Evolutionary conservation across 2,329 filamentous ascomycete species (phyloP).

Genomic region (Scedosporium boydii): DNA sequence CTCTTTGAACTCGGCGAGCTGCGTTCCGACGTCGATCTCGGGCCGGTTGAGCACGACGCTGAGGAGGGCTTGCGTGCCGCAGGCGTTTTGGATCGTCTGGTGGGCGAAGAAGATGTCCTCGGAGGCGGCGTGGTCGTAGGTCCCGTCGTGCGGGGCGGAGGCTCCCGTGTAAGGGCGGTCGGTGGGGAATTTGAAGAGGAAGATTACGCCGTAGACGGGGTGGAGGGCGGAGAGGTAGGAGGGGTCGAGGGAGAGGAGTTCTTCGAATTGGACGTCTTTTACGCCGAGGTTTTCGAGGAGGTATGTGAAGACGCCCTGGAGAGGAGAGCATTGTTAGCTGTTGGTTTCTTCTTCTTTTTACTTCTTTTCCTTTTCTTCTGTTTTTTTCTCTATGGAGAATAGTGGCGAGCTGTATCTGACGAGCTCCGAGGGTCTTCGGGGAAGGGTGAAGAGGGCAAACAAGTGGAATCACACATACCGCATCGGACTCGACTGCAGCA

Average conservation of each 20-base stretch:
- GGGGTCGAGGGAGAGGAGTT: slow-evolving; percentile 81
- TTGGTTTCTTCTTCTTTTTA: background rate
- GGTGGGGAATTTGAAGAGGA: slow-evolving; percentile 94
- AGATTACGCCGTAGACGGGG: slow-evolving; percentile 90
- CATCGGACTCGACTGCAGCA: slow-evolving; percentile 73
- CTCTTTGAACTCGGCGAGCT: slow-evolving; percentile 71
- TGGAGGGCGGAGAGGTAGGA: slow-evolving; percentile 61
- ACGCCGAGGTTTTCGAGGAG: slow-evolving; percentile 87
- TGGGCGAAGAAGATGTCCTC: slow-evolving; percentile 85
- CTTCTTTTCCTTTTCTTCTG: too few relatives aligned
- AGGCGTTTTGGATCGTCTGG: slow-evolving; percentile 98
- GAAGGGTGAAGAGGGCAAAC: background rate
- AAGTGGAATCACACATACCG: slow-evolving; percentile 46
- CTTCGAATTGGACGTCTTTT: slow-evolving; percentile 91
- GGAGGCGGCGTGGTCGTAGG: slow-evolving; percentile 65
- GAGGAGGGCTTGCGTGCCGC: slow-evolving; percentile 89
- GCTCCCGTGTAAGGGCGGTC: slow-evolving; percentile 51
- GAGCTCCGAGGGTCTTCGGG: slow-evolving; percentile 14
- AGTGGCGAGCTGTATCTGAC: slow-evolving; percentile 8
- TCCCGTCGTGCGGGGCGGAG: slow-evolving; percentile 67
- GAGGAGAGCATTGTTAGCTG: slow-evolving; percentile 4
- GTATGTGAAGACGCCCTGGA: slow-evolving; percentile 88
- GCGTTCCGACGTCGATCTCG: slow-evolving; percentile 58
- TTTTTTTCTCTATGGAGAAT: background rate
- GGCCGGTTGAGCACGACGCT: slow-evolving; percentile 85